phyloP scores from a whole-genome alignment of 1,284 basidiomycete species.

The Ustilago sp. region DNA sequence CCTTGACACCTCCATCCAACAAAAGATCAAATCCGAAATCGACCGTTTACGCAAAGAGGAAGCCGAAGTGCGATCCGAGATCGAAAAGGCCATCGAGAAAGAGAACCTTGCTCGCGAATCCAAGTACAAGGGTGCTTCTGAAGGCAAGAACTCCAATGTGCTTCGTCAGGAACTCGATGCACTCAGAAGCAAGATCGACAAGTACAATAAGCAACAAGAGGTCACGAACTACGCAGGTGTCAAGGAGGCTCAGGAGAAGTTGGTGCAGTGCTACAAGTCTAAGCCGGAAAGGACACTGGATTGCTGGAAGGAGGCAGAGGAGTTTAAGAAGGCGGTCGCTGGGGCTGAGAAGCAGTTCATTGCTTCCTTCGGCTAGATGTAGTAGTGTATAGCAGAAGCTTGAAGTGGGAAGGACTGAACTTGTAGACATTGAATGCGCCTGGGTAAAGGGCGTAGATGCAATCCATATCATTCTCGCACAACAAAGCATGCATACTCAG shows the following conservation, averaged over 20 bases:
- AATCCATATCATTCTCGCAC: slow-evolving; percentile 4
- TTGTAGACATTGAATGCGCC: slow-evolving; percentile 1
- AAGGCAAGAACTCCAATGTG: slow-evolving; percentile 61
- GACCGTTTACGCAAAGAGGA: slow-evolving; percentile 61
- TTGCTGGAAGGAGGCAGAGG: slow-evolving; percentile 81
- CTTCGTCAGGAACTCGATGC: slow-evolving; percentile 62
- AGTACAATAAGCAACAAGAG: slow-evolving; percentile 76
- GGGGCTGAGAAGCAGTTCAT: slow-evolving; percentile 74
- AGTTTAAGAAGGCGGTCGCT: slow-evolving; percentile 79
- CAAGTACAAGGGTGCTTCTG: slow-evolving; percentile 52
- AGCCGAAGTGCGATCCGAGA: slow-evolving; percentile 59
- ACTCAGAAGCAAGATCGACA: slow-evolving; percentile 76
- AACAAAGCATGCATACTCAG: neutral
- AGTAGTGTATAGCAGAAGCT: neutral
- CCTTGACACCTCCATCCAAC: slow-evolving; percentile 61
- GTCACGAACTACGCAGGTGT: slow-evolving; percentile 75
- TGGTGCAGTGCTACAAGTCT: slow-evolving; percentile 81
- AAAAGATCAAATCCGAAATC: slow-evolving; percentile 64
- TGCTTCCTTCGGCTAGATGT: slow-evolving; percentile 29
- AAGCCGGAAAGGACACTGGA: slow-evolving; percentile 77
- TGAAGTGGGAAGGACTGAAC: neutral
- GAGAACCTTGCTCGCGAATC: slow-evolving; percentile 60
- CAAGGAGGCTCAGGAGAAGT: slow-evolving; percentile 74
- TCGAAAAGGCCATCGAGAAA: slow-evolving; percentile 64
- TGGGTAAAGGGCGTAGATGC: neutral